Base-by-base conservation (phyloP, 202 grass and related monocot species). In the Schoenoplectus tabernaemontani region DNA sequence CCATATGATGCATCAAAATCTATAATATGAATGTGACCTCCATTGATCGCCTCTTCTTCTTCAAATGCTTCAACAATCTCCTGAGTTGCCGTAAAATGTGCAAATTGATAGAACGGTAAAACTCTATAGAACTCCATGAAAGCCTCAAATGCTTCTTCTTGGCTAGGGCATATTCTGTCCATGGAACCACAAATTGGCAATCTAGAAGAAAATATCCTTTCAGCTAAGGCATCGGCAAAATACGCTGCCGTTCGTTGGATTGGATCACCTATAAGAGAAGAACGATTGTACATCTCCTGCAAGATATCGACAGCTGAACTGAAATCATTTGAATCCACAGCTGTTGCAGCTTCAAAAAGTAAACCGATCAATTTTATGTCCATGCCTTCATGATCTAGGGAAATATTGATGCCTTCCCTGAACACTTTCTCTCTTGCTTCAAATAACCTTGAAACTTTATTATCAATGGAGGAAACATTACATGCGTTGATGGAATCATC, bases 1-100 rank as follows among this genome's bases (percentile, higher is more conserved):
- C 91, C 94, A 57, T 90, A 90, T 0, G 82, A 90, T 15, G 87
- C 91, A 65, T 97, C 87, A 82, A 97, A 88, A 80, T 97, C 91
- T 16, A 92, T 63, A 39, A 97, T 77, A 61, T 93, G 94, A 80
- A 93, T 78, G 3, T 48, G 38, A 4, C 87, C 59, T 68, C 82
- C 60, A 13, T 88, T 84, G 2, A 39, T 54, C 12, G 46, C 2
- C 60, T 53, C 58, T 50, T 88, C 86, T 19, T 67, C 60, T 78
- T 97, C 78, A 76, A 97, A 97, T 41, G 91, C 85, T 79, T 97
- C 94, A 0, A 93, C 42, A 53, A 97, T 93, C 24, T 87, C 91
- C 84, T 97, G 94, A 88, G 93, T 97, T 6, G 94, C 89, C 15
- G 91, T 90, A 90, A 97, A 97, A 76, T 97, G 94, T 61, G 91